phyloP scores from a whole-genome alignment of 1,284 basidiomycete species.

The Trametes hirsuta region DNA sequence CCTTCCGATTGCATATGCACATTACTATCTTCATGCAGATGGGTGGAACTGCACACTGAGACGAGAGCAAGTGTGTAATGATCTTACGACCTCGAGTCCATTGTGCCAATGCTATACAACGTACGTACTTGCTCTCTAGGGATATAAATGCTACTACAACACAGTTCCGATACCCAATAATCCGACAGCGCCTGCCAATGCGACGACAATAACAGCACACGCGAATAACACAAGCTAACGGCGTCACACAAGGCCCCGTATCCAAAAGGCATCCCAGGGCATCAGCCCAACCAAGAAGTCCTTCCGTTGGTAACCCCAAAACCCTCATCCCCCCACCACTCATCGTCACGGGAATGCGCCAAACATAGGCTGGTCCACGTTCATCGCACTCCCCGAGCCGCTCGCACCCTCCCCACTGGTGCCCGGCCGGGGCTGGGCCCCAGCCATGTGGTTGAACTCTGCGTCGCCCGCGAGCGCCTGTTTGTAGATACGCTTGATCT shows the following conservation, averaged over 20 bases:
- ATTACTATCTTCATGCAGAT: background rate
- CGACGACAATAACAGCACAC: slow-evolving; percentile 7
- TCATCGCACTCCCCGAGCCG: slow-evolving; percentile 23
- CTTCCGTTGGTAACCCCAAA: background rate
- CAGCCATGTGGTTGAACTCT: slow-evolving; percentile 60
- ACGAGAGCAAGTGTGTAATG: slow-evolving; percentile 1
- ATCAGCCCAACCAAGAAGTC: background rate
- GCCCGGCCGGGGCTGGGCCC: slow-evolving; percentile 31
- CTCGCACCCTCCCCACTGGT: background rate
- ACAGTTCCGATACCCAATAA: slow-evolving; percentile 18
- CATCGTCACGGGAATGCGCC: background rate
- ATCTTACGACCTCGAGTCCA: background rate
- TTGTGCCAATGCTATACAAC: slow-evolving; percentile 8
- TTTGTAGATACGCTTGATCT: slow-evolving; percentile 62
- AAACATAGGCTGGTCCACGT: slow-evolving; percentile 24
- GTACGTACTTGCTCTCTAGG: slow-evolving; percentile 18
- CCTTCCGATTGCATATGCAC: background rate
- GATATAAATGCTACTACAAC: slow-evolving; percentile 24
- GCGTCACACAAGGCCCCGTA: background rate
- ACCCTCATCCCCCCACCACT: background rate
- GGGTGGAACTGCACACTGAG: background rate
- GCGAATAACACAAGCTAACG: background rate
- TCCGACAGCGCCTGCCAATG: slow-evolving; percentile 14
- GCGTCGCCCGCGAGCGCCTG: slow-evolving; percentile 50
- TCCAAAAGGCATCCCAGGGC: background rate